Conservation (phyloP, 192 early-diverging fungal genomes). For the Backusella psychrophila region DNA sequence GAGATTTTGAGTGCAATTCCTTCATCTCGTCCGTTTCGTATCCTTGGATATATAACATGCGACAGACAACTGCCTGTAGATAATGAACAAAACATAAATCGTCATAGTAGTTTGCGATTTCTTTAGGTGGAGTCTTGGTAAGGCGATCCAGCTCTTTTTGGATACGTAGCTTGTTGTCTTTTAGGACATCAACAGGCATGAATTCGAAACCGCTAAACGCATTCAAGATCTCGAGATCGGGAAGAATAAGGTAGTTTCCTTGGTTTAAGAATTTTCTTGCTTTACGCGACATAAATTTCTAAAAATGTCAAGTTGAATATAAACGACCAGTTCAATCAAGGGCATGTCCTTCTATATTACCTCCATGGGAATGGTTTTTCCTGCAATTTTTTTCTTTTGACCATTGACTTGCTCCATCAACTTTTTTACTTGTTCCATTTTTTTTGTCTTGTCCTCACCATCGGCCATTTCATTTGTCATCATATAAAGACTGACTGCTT, state of each 20-base stretch:
- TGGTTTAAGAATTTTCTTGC: conserved; percentile 69
- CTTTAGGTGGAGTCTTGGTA: not conserved
- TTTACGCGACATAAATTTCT: conserved; percentile 90
- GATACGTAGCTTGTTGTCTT: conserved; percentile 7
- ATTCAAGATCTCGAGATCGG: conserved; percentile 76
- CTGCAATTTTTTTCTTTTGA: conserved; percentile 45
- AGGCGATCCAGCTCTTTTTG: conserved; percentile 5
- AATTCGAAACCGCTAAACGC: conserved; percentile 70
- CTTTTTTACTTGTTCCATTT: conserved; percentile 46
- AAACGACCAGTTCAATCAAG: not conserved
- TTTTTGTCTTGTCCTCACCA: conserved; percentile 36
- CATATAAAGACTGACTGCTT: conserved; percentile 58
- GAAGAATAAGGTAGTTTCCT: conserved; percentile 61
- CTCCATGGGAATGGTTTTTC: conserved; percentile 37
- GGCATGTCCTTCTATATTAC: not conserved
- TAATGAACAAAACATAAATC: conserved; percentile 74
- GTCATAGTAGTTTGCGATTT: conserved; percentile 59
- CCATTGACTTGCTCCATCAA: conserved; percentile 69
- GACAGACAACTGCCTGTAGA: conserved; percentile 62
- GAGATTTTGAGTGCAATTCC: conserved; percentile 20
- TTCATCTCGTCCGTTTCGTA: not conserved
- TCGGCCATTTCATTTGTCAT: conserved; percentile 3
- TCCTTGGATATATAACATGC: conserved; percentile 43
- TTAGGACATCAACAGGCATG: conserved; percentile 48
- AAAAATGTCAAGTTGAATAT: not conserved